Evolutionary conservation across 192 early-diverging fungal species (phyloP), one percentile per base, ranked within the genome.

Genomic region (Coemansia sp.): DNA sequence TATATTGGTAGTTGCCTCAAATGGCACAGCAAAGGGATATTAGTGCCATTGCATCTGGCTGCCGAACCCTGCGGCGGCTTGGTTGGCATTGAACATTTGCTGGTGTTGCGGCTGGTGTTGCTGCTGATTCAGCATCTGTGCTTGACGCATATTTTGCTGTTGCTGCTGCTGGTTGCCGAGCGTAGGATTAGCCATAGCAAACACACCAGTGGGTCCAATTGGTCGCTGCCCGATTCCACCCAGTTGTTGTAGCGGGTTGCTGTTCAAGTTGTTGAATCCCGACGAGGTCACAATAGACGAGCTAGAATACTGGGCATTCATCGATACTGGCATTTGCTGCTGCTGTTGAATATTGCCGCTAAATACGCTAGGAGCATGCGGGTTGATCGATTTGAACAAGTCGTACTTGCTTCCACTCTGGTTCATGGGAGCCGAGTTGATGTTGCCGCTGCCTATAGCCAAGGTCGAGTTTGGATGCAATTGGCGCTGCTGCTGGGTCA

Each of bases 161-260:
- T 73, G 71, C 39, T 50, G 69, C 46, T 70, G 68, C 31, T 59
- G 70, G 63, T 63, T 65, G 45, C 59, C 59, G 43, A 74, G 53
- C n/a, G 73, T 74, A 20, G 73, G 73, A 46, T 74, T 74, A 36
- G 66, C 63, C 66, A 74, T 74, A 11, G 73, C 73, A 69, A 74
- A 74, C n/a, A 74, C 62, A 0, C 73, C 73, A 28, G 66, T 74
- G 3, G 73, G 73, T 5, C 73, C 66, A 6, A 50, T 13, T 18
- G 69, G 62, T 2, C 62, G 61, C 31, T 53, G 50, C 2, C 24
- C 50, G 14, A 53, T 31, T 4, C 26, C 26, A 28, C 10, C 50
- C 14, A 26, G 34, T n/a, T 59, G 66, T 23, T 59, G 53, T 36
- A 53, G 26, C 10, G 50, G 26, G 28, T 59, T 42, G 64, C 26